These are phyloP conservation scores for Pseudognaphalium luteoalbum DNA, from an alignment of 129 eudicot species.

Conservation along the genomic window DNA sequence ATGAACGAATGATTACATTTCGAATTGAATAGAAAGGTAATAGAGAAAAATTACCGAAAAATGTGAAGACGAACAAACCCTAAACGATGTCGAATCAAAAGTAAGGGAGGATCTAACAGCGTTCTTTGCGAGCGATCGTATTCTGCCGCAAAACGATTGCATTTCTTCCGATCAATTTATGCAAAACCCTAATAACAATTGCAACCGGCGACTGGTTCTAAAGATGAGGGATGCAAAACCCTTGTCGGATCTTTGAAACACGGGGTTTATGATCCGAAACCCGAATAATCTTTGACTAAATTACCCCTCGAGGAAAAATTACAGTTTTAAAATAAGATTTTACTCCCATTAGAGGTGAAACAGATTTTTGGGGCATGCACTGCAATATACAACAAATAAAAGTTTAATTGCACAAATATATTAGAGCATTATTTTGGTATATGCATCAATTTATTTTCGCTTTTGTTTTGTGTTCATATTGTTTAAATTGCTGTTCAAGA, in stretches of 20 bases:
- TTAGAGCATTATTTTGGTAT: too few relatives aligned
- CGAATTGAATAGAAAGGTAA: background rate
- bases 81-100: conserved; percentile 25
- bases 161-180: conserved; percentile 28
- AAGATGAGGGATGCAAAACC: conserved; percentile 30
- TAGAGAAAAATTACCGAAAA: conserved; percentile 16
- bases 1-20: background rate
- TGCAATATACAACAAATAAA: too few relatives aligned
- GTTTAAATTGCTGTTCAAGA: too few relatives aligned
- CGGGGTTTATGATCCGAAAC: conserved; percentile 35
- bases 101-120: conserved; percentile 11
- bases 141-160: conserved; percentile 49
- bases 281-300: conserved; percentile 11
- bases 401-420: too few relatives aligned
- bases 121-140: conserved; percentile 31
- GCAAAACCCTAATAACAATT: conserved; percentile 18
- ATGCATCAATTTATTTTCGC: too few relatives aligned
- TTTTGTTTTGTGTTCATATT: too few relatives aligned
- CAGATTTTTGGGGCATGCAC: too few relatives aligned
- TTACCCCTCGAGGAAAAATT: too few relatives aligned
- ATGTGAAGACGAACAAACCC: conserved; percentile 18
- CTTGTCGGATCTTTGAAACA: conserved; percentile 16
- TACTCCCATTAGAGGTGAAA: too few relatives aligned
- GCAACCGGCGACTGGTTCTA: conserved; percentile 26
- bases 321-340: too few relatives aligned